These are phyloP conservation scores for Eucalyptus guilfoylei DNA, from an alignment of 345 rosid genomes.

Conservation along the genomic window DNA sequence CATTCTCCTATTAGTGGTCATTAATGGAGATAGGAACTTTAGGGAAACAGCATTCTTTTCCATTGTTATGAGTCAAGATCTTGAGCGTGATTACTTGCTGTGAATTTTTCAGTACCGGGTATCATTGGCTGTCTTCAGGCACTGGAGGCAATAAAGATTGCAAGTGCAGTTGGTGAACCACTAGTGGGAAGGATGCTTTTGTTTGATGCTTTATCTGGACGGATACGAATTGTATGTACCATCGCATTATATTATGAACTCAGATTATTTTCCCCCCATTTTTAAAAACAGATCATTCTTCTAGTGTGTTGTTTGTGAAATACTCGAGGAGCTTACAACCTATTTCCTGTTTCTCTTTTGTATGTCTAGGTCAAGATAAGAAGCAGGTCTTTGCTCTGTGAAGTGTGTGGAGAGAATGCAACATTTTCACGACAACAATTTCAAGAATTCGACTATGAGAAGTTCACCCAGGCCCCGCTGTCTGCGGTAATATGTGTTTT, in stretches of 20 bases:
- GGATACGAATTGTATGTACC: conserved; percentile 62
- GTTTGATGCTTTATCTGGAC: conserved; percentile 79
- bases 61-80: neutral
- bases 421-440: conserved; percentile 41
- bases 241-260: neutral
- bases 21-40: neutral
- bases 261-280: neutral
- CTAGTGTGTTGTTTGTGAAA: neutral
- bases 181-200: conserved; percentile 85
- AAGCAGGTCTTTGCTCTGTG: conserved; percentile 59
- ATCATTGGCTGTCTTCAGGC: conserved; percentile 95
- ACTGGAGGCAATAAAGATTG: conserved; percentile 88
- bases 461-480: conserved; percentile 71
- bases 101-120: conserved; percentile 63
- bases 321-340: neutral
- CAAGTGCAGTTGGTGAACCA: conserved; percentile 76
- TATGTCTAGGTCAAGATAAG: conserved; percentile 65
- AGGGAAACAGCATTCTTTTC: neutral
- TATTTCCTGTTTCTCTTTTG: neutral
- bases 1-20: neutral
- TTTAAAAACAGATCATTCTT: neutral
- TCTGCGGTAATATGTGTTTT: conserved; percentile 20
- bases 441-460: conserved; percentile 73
- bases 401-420: conserved; percentile 65
- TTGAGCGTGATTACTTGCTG: neutral